Percentiles rank a stretch among this genome's conserved stretches.
Conservation (phyloP, 352 stramenopile species). For the Phytophthora tentaculata region DNA sequence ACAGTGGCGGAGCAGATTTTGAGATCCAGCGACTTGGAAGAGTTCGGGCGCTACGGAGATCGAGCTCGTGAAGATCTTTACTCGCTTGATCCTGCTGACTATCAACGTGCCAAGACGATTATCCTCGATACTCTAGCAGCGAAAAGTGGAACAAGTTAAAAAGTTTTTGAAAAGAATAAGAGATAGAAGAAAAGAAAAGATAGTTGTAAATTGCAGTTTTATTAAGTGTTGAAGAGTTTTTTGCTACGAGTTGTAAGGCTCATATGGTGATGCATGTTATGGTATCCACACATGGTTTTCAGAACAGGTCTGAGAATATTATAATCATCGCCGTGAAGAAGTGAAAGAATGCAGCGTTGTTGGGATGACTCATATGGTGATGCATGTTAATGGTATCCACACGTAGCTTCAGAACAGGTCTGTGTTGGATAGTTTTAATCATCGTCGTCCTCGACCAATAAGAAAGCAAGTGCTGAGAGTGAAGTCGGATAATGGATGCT, state of each 20-base stretch:
- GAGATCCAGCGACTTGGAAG: constrained; percentile 62
- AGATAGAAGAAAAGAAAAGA: no score
- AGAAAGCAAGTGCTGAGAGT: constrained; percentile 21
- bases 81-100: constrained; percentile 74
- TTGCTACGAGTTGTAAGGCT: constrained; percentile 36
- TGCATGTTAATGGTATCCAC: constrained; percentile 89
- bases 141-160: constrained; percentile 16
- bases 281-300: constrained; percentile 80
- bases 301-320: constrained; percentile 88
- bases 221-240: not conserved
- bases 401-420: constrained; percentile 90
- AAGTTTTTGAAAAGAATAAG: constrained; percentile 2
- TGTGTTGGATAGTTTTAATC: constrained; percentile 86
- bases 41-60: constrained; percentile 47
- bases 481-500: constrained; percentile 68
- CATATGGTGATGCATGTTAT: constrained; percentile 93
- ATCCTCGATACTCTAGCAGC: constrained; percentile 68
- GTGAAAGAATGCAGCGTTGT: not conserved
- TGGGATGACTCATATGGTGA: constrained; percentile 86
- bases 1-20: constrained; percentile 67
- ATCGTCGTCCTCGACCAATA: constrained; percentile 50
- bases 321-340: constrained; percentile 71
- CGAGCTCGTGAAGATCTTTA: constrained; percentile 60
- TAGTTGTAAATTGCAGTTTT: constrained; percentile 14
- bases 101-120: constrained; percentile 61